phyloP scores from a whole-genome alignment of 768 basidiomycete species.

The Termitomyces titanicus region DNA sequence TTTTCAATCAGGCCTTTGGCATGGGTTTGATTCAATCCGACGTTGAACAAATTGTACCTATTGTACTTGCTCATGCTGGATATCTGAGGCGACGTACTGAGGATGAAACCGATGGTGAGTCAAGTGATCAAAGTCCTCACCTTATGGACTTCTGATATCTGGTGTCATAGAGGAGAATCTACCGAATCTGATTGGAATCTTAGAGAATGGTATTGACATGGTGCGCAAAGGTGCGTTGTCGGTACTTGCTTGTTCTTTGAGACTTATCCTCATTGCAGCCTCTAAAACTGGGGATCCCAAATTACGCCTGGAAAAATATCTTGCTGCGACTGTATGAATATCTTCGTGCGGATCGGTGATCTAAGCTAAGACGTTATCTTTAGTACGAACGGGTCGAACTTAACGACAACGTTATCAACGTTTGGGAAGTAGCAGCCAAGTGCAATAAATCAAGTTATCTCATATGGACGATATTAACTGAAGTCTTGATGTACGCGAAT shows the following conservation, averaged over 20 bases:
- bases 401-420: constrained; percentile 49
- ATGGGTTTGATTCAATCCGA: constrained; percentile 54
- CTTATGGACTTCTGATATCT: not conserved
- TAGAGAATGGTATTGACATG: constrained; percentile 62
- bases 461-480: constrained; percentile 73
- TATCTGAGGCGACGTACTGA: constrained; percentile 58
- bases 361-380: not conserved
- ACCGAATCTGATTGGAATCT: constrained; percentile 46
- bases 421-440: constrained; percentile 68
- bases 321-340: constrained; percentile 66
- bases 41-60: constrained; percentile 59
- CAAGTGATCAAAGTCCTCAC: not conserved
- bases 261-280: constrained; percentile 30
- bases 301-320: constrained; percentile 79
- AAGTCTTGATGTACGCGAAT: constrained; percentile 58
- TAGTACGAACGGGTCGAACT: constrained; percentile 34
- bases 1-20: constrained; percentile 54
- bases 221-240: constrained; percentile 51
- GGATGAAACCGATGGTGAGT: constrained; percentile 37
- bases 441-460: constrained; percentile 69
- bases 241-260: not conserved
- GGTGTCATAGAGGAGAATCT: constrained; percentile 44
- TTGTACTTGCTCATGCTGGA: constrained; percentile 62
- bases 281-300: constrained; percentile 70
- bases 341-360: not conserved